Percentiles rank a stretch among this genome's conserved stretches.
These are phyloP conservation scores for Aspergillus eucalypticola DNA, from an alignment of 2,329 filamentous ascomycete species.

Conservation along the genomic window DNA sequence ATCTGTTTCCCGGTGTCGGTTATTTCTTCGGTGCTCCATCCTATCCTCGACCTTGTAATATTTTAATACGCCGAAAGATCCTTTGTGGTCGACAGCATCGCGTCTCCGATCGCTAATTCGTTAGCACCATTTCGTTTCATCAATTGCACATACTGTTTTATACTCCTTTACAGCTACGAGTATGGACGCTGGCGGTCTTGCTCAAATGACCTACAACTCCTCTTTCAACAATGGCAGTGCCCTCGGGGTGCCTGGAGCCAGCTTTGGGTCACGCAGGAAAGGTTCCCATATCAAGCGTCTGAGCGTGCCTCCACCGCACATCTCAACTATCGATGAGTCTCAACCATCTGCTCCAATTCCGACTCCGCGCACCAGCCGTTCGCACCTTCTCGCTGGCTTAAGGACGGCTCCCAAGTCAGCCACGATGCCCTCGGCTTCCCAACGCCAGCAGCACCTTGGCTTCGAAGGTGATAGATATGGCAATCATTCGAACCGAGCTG, in stretches of 20 bases:
- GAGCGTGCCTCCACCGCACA: slow-evolving; percentile 73
- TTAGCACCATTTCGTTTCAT: slow-evolving; percentile 16
- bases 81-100: slow-evolving; percentile 12
- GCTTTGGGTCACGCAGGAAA: slow-evolving; percentile 82
- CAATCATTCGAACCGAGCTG: slow-evolving; percentile 43
- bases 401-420: slow-evolving; percentile 89
- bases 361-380: slow-evolving; percentile 90
- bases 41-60: slow-evolving; percentile 32
- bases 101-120: slow-evolving; percentile 25
- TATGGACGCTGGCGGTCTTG: slow-evolving; percentile 96
- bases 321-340: slow-evolving; percentile 64
- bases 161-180: slow-evolving; percentile 35
- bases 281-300: slow-evolving; percentile 88
- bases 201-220: slow-evolving; percentile 96
- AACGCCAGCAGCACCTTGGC: slow-evolving; percentile 57
- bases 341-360: slow-evolving; percentile 67
- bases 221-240: slow-evolving; percentile 64
- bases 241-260: slow-evolving; percentile 73
- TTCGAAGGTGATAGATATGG: slow-evolving; percentile 52
- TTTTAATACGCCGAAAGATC: slow-evolving; percentile 29
- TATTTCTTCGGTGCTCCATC: slow-evolving; percentile 17
- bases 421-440: slow-evolving; percentile 67
- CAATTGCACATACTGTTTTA: slow-evolving; percentile 34
- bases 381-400: slow-evolving; percentile 88
- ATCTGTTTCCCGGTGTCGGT: slow-evolving; percentile 10